Evolutionary conservation across 225 moss, liverwort and hornwort species (phyloP).

Genomic region (Polytrichum formosum): DNA sequence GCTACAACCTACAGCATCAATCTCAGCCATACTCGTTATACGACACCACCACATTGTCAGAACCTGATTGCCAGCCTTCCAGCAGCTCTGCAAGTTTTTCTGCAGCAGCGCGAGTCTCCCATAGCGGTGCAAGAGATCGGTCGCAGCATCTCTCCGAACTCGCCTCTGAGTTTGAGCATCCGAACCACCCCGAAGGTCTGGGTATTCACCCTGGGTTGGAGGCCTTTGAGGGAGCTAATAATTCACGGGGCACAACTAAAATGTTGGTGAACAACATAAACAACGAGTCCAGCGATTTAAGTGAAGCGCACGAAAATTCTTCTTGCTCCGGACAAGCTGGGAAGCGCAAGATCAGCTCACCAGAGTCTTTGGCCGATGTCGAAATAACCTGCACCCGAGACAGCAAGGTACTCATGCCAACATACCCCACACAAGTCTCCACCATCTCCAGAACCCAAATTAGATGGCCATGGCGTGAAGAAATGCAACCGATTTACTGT

Average conservation of each 20-base stretch:
- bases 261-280: not conserved
- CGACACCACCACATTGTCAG: not conserved
- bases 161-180: no score
- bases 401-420: not conserved
- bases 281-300: not conserved
- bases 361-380: no score
- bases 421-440: not conserved
- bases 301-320: conserved; percentile 26
- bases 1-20: not conserved
- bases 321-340: conserved; percentile 29
- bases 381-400: no score
- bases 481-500: no score
- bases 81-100: not conserved
- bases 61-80: conserved; percentile 3
- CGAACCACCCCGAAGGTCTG: not conserved
- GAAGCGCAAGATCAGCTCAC: conserved; percentile 11
- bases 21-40: conserved; percentile 1
- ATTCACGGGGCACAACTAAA: conserved; percentile 1
- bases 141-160: no score
- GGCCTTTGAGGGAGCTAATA: conserved; percentile 30
- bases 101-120: no score
- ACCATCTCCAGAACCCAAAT: no score
- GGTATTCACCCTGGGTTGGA: conserved; percentile 19
- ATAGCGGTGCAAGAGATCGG: no score
- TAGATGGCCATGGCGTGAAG: no score